phyloP scores from a whole-genome alignment of 106 monocot species.

The Chionographis japonica region DNA sequence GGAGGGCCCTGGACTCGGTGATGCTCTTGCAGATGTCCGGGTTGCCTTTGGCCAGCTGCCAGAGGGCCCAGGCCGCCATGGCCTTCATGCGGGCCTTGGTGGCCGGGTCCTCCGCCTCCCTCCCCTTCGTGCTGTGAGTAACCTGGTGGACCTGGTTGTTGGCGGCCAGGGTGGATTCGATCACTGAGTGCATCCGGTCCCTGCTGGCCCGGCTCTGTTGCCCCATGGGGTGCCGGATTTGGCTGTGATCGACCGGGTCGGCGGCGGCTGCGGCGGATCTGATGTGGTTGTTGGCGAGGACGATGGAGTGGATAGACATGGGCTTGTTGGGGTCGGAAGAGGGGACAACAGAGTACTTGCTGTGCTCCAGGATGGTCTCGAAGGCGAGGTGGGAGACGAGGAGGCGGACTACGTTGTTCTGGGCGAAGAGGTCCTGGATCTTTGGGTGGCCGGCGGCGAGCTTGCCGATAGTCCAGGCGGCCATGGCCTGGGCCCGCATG shows the following conservation, averaged over 20 bases:
- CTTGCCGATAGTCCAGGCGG: constrained; percentile 71
- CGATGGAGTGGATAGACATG: constrained; percentile 50
- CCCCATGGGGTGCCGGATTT: constrained; percentile 16
- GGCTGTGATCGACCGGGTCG: neutral
- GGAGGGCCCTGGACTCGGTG: constrained; percentile 77
- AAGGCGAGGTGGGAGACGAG: constrained; percentile 86
- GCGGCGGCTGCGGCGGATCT: neutral
- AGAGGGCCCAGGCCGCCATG: constrained; percentile 64
- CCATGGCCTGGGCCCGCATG: constrained; percentile 68
- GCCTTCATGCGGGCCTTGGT: constrained; percentile 65
- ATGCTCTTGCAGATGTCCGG: constrained; percentile 80
- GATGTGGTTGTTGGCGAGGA: constrained; percentile 31
- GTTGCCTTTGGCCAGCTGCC: constrained; percentile 63
- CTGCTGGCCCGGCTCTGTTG: constrained; percentile 1
- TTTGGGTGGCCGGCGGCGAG: constrained; percentile 52
- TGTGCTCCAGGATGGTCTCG: constrained; percentile 86
- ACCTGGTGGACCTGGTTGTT: constrained; percentile 10
- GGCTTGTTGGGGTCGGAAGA: constrained; percentile 19
- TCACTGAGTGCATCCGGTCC: constrained; percentile 46
- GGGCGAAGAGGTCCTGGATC: constrained; percentile 69
- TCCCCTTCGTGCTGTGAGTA: constrained; percentile 27
- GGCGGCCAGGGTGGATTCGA: constrained; percentile 38
- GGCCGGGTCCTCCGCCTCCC: constrained; percentile 63
- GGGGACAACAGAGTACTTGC: constrained; percentile 50
- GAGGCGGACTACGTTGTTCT: constrained; percentile 74